A percentile compares a stretch with the other conserved stretches of the same genome.
These are phyloP conservation scores for Trichoderma cornu-damae DNA, from an alignment of 2,329 filamentous ascomycete species.

Conservation along the genomic window DNA sequence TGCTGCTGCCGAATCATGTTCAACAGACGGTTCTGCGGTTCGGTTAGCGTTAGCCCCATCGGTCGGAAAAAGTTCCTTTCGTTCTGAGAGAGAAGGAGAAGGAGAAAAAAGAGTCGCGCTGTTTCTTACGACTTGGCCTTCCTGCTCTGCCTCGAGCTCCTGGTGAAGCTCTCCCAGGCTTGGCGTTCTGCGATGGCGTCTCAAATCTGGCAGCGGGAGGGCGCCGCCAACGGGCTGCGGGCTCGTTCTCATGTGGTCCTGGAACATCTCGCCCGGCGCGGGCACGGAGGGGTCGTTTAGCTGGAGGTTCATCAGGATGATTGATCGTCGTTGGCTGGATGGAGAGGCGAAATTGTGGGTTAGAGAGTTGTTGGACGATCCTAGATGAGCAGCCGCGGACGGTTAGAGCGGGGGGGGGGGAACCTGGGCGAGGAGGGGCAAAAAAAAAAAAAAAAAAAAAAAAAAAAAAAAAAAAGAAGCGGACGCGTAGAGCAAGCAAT, in stretches of 20 bases:
- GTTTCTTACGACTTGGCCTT: constrained; percentile 62
- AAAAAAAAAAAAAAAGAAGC: not conserved
- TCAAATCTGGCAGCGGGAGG: constrained; percentile 47
- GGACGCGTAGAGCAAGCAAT: constrained; percentile 15
- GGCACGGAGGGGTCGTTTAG: constrained; percentile 66
- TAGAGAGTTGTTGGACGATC: constrained; percentile 50
- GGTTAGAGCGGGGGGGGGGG: not conserved
- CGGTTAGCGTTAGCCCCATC: too few relatives aligned
- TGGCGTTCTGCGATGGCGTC: constrained; percentile 58
- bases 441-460: not conserved
- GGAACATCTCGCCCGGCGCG: constrained; percentile 63
- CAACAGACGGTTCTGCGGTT: constrained; percentile 62
- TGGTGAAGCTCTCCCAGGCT: constrained; percentile 74
- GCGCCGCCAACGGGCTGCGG: constrained; percentile 46
- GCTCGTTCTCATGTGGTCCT: constrained; percentile 38
- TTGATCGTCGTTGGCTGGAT: constrained; percentile 58
- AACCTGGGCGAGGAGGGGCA: too few relatives aligned
- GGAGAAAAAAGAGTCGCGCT: too few relatives aligned
- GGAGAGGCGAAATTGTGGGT: constrained; percentile 40
- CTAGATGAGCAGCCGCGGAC: constrained; percentile 28
- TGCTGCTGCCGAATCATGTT: constrained; percentile 74
- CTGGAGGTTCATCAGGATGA: constrained; percentile 67
- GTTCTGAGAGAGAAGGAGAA: too few relatives aligned
- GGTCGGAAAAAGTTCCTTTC: too few relatives aligned
- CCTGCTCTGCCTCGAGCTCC: constrained; percentile 73